phyloP scores from a whole-genome alignment of 2,329 filamentous ascomycete species.

The Akanthomyces dipterigenus region DNA sequence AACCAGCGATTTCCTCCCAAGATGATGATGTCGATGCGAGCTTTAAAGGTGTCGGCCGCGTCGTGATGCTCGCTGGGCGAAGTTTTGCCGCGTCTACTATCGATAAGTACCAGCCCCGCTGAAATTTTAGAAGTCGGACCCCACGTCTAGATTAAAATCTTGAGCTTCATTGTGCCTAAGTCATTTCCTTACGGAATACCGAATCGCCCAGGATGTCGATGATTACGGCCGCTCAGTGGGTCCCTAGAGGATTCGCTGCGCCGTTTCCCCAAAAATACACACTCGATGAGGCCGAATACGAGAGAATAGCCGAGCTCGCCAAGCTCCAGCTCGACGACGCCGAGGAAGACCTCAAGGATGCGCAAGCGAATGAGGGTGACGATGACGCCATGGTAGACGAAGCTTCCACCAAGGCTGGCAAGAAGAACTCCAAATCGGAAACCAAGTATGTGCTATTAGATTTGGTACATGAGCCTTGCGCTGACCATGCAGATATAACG shows the following conservation, averaged over 20 bases:
- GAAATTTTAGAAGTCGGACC: conserved; percentile 11
- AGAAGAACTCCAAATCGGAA: conserved; percentile 26
- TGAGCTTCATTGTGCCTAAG: background rate
- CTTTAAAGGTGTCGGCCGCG: background rate
- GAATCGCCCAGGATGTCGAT: conserved; percentile 51
- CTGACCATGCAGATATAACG: conserved; percentile 35
- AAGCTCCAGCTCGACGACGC: conserved; percentile 85
- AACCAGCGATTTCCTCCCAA: background rate
- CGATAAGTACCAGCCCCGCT: conserved; percentile 13
- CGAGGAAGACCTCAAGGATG: conserved; percentile 74
- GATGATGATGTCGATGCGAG: background rate
- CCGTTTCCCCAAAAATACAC: conserved; percentile 70
- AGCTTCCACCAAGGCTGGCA: conserved; percentile 16
- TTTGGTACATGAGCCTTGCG: background rate
- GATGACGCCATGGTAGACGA: conserved; percentile 31
- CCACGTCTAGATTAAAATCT: conserved; percentile 11
- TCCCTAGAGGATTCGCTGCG: conserved; percentile 68
- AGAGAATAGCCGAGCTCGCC: conserved; percentile 66
- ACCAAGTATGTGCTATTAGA: conserved; percentile 28
- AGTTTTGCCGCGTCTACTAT: conserved; percentile 14
- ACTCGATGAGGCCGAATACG: conserved; percentile 68
- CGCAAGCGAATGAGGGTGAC: conserved; percentile 40
- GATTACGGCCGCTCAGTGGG: conserved; percentile 72
- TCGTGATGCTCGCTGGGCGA: background rate
- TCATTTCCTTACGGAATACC: conserved; percentile 18